Evolutionary conservation across 2,329 filamentous ascomycete species (phyloP).

Genomic region (Whalleya microplaca): DNA sequence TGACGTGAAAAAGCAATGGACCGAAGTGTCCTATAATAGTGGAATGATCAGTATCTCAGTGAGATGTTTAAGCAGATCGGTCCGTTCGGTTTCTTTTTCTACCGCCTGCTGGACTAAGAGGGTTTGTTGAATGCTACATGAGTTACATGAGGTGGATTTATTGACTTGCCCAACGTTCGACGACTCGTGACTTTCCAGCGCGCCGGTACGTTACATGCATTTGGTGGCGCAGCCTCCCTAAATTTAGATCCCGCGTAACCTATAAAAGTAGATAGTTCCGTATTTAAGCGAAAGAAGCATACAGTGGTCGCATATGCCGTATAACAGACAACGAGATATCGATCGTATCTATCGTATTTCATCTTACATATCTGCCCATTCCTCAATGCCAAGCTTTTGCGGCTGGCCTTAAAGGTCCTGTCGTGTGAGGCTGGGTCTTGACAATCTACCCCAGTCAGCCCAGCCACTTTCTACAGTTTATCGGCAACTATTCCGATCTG

Average conservation of each 20-base stretch:
- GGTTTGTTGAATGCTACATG: too few species aligned
- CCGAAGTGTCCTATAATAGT: too few species aligned
- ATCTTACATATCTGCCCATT: not conserved
- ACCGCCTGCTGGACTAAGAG: too few species aligned
- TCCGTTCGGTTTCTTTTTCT: too few species aligned
- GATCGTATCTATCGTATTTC: not conserved
- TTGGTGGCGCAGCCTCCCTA: not conserved
- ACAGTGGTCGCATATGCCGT: not conserved
- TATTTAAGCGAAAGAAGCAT: too few species aligned
- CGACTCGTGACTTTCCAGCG: not conserved
- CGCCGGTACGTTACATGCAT: not conserved
- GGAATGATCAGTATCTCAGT: too few species aligned
- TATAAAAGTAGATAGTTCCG: too few species aligned
- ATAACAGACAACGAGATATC: not conserved
- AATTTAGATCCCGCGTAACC: too few species aligned
- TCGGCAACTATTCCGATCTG: not conserved
- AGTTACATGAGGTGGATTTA: too few species aligned
- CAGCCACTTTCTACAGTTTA: not conserved
- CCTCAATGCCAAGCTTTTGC: not conserved
- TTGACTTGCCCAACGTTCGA: not conserved
- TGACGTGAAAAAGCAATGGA: too few species aligned
- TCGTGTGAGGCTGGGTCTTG: not conserved
- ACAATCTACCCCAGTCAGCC: too few species aligned
- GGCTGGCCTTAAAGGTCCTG: not conserved
- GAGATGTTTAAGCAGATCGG: too few species aligned